A percentile compares a stretch with the other conserved stretches of the same genome.
Conservation (phyloP, 1,139 yeast species). For the Sugiyamaella xylanicola region DNA sequence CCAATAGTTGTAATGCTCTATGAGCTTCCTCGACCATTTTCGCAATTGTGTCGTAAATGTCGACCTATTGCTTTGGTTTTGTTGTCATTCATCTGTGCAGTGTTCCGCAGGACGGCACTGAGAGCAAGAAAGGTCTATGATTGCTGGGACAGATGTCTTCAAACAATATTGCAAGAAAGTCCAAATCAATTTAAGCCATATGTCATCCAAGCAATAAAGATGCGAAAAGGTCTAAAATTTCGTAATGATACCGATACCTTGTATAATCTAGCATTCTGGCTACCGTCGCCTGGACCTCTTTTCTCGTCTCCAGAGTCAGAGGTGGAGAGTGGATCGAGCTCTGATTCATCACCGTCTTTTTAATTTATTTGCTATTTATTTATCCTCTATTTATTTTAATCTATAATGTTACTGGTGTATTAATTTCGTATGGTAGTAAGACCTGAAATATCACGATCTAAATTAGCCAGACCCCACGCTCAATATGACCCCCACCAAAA, state of each 20-base stretch:
- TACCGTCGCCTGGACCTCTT: not conserved
- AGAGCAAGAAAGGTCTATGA: conserved; percentile 9
- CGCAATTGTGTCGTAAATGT: conserved; percentile 9
- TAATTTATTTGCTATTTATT: too few species aligned
- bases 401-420: not conserved
- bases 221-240: conserved; percentile 11
- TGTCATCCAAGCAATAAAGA: conserved; percentile 7
- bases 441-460: too few species aligned
- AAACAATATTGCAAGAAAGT: not conserved
- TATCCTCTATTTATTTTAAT: not conserved
- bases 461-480: conserved; percentile 11
- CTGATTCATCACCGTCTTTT: too few species aligned
- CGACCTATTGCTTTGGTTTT: conserved; percentile 18
- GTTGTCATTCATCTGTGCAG: conserved; percentile 8
- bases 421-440: too few species aligned
- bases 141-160: conserved; percentile 18
- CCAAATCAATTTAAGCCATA: conserved; percentile 9
- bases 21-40: conserved; percentile 12
- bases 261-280: conserved; percentile 10
- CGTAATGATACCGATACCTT: conserved; percentile 4
- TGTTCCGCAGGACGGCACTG: conserved; percentile 12
- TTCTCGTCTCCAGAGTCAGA: not conserved
- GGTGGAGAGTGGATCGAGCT: not conserved
- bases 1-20: conserved; percentile 16
- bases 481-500: conserved; percentile 2